Base-by-base conservation (phyloP, 1,139 yeast species). In the Yamadazyma triangularis region DNA sequence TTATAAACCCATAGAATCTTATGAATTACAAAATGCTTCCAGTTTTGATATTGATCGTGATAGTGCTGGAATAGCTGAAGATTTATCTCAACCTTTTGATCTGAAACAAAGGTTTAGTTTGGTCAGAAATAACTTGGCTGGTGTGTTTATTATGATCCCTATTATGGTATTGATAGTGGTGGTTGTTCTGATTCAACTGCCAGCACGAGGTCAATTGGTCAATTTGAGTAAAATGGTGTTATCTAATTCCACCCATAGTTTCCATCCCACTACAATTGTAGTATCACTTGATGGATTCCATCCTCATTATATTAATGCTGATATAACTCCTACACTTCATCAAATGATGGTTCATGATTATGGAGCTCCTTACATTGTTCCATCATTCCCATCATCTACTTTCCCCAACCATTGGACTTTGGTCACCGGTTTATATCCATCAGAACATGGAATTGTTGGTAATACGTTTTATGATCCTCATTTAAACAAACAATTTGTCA, bases 331-430 rank as follows among this genome's bases (percentile, higher is more conserved):
- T 1, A 63, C 77, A 24, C 50, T 89, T 51, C 81, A 83, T 48
- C 57, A 65, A 11, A 56, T 83, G 53, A 56, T 77, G 44, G 47
- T 67, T 8, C 60, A 71, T 15, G 79, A 70, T 14, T 75, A 71
- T 42, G 84, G 84, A 4, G 77, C 93, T 3, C 96, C 96, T 1
- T 86, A 76, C 49, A 84, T 89, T 91, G 60, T 58, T 3, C 95
- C 96, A 1, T 74, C 87, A 4, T 88, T 88, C 53, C 96, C 96
- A 2, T 76, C 94, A 0, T 84, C 88, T 24, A 85, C 95, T 1
- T 85, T 86, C 47, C 94, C 96, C 0, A 88, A 89, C 51, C 95
- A 87, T 53, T 89, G 95, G 93, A 79, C 95, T 0, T 53, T 89
- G 42, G 79, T 84, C 1, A 89, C 96, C 0, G 97, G 97, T 0